Base-by-base conservation (phyloP, 192 early-diverging fungal genomes). In the Backusella mclennaniae region DNA sequence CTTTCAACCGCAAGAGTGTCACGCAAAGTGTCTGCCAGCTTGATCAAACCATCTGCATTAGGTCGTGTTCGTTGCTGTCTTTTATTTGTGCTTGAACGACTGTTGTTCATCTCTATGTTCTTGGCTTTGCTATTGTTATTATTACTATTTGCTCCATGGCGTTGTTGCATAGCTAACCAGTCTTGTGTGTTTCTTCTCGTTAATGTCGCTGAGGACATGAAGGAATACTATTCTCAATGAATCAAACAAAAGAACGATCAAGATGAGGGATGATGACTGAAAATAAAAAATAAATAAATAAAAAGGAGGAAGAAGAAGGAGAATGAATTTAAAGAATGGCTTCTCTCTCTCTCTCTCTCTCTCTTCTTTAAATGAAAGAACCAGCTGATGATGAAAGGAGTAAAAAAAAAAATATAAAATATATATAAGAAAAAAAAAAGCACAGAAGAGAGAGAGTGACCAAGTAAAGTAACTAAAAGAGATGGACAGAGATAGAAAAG, bases 1-100 rank as follows among this genome's bases (percentile, higher is more conserved):
- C 67, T 66, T 53, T 76, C 46, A 0, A 44, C 67, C 3, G 67
- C 67, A 26, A 76, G 67, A 11, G 75, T 49, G 23, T 76, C 75
- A 35, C 46, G 38, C 26, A 67, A 36, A 15, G 67, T 67, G 35
- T 76, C 75, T 26, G 46, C 66, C 21, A 63, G 11, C 26, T 63
- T 63, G 56, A 63, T 63, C 26, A 63, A 14, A 7, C 53, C 53
- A 23, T 38, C 26, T 23, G 56, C 26, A 11, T 63, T 63, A 29
- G 56, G 56, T 12, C 56, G 56, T 63, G 56, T 12, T 29, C 56
- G 8, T 11, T 63, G 19, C 4, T 23, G 56, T 63, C 21, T 63
- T 26, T 7, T 63, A 4, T 23, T 14, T 63, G 56, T 26, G 9
- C 11, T 63, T 63, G 56, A 29, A 26, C 56, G 56, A 31, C 56